Percentiles rank a stretch among this genome's conserved stretches.
These are phyloP conservation scores for Neopestalotiopsis sp. DNA, from an alignment of 2,329 filamentous ascomycete species.

Conservation along the genomic window DNA sequence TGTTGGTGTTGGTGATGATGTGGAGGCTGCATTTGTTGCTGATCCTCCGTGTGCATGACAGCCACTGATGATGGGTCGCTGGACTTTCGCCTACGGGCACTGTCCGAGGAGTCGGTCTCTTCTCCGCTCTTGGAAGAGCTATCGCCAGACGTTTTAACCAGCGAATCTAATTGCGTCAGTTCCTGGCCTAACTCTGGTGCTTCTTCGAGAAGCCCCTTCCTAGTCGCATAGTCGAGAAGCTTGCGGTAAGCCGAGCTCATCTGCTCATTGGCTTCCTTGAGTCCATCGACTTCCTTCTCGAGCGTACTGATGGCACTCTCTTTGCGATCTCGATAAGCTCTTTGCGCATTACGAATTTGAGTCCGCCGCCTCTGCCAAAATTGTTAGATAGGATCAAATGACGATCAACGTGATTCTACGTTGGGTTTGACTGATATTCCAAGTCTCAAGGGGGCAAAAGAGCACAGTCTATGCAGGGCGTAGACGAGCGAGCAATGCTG, in stretches of 20 bases:
- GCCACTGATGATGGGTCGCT: constrained; percentile 12
- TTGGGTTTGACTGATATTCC: not conserved
- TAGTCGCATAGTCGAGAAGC: constrained; percentile 66
- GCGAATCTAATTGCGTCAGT: constrained; percentile 63
- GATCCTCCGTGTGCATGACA: not conserved
- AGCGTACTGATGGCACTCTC: constrained; percentile 79
- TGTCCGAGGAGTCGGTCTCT: constrained; percentile 37
- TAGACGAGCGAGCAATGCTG: not conserved
- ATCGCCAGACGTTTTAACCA: constrained; percentile 53
- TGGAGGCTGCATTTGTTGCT: constrained; percentile 7
- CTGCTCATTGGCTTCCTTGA: constrained; percentile 72
- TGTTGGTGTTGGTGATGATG: not conserved
- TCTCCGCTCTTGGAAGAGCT: constrained; percentile 20
- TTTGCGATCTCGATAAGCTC: constrained; percentile 84
- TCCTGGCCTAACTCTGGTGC: constrained; percentile 62
- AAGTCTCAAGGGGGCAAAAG: not conserved
- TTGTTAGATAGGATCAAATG: constrained; percentile 23
- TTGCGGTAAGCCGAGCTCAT: constrained; percentile 75
- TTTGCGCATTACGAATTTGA: constrained; percentile 85
- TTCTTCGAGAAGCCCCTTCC: constrained; percentile 60
- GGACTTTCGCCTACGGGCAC: constrained; percentile 19
- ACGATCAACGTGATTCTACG: not conserved
- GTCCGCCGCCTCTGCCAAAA: constrained; percentile 72
- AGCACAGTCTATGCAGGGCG: not conserved
- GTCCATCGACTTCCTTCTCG: constrained; percentile 70